A percentile compares a stretch with the other conserved stretches of the same genome.
phyloP scores from a whole-genome alignment of 2,329 filamentous ascomycete genomes.

The Aspergillus glaucus region DNA sequence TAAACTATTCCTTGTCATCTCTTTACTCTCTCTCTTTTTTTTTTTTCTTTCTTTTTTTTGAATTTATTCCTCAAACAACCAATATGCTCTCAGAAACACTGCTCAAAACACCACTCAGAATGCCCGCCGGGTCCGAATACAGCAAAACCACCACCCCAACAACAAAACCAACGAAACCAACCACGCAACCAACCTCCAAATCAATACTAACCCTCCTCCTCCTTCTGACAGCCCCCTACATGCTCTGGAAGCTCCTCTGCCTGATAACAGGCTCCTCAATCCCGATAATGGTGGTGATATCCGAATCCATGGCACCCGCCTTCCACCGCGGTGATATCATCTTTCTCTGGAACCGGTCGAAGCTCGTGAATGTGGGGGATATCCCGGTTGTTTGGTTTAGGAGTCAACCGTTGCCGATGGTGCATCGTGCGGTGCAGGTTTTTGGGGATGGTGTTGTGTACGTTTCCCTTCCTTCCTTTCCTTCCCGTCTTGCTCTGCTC shows the following conservation, averaged over 20 bases:
- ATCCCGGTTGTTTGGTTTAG: conserved; percentile 3
- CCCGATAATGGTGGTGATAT: conserved; percentile 8
- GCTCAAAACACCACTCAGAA: too few relatives aligned
- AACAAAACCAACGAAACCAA: not conserved
- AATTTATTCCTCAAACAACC: too few relatives aligned
- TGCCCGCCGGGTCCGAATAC: not conserved
- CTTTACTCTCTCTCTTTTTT: too few relatives aligned
- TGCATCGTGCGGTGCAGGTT: conserved; percentile 3
- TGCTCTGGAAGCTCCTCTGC: conserved; percentile 5
- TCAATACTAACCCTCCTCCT: not conserved
- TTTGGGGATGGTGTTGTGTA: not conserved
- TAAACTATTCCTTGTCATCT: too few relatives aligned
- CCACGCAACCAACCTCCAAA: not conserved
- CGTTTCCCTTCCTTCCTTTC: not conserved
- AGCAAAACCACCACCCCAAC: not conserved
- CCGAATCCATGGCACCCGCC: conserved; percentile 9
- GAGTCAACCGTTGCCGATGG: conserved; percentile 1
- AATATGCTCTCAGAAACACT: too few relatives aligned
- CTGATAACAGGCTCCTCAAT: conserved; percentile 3
- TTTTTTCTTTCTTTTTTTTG: too few relatives aligned
- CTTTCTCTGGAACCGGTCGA: conserved; percentile 1
- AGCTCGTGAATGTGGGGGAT: not conserved
- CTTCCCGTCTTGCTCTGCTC: not conserved
- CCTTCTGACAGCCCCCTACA: not conserved
- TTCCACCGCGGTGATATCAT: conserved; percentile 5